Conservation (phyloP, 768 basidiomycete genomes). For the Lactarius hengduanensis region DNA sequence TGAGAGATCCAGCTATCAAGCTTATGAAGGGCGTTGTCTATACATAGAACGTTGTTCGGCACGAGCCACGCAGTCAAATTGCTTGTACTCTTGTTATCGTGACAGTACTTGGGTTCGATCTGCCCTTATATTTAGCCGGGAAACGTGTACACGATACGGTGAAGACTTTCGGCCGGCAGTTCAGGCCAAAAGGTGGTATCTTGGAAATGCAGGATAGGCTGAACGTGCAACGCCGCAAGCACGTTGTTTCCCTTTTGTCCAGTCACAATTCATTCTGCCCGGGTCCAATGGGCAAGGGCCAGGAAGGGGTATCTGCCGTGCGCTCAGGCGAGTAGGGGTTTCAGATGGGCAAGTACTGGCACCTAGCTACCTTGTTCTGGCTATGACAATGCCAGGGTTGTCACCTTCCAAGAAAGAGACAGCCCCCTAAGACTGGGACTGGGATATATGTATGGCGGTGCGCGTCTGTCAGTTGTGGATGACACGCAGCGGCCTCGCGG, state of each 20-base stretch:
- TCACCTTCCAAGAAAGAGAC: neutral
- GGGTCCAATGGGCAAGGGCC: neutral
- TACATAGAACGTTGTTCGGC: neutral
- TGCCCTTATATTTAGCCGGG: neutral
- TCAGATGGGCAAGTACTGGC: conserved; percentile 3
- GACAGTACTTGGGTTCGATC: neutral
- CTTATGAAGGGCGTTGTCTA: neutral
- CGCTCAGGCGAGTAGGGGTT: conserved; percentile 1
- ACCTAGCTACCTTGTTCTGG: conserved; percentile 7
- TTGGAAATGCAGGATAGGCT: neutral
- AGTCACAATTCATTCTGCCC: conserved; percentile 7
- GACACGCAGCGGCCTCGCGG: conserved; percentile 24
- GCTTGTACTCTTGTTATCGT: neutral
- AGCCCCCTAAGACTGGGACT: neutral
- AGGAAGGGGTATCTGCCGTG: neutral
- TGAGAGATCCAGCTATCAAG: neutral
- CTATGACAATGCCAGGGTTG: neutral
- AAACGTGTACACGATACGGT: neutral
- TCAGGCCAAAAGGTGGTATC: neutral
- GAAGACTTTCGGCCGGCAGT: neutral
- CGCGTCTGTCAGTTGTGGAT: conserved; percentile 4
- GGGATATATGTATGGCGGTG: conserved; percentile 1
- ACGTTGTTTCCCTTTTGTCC: conserved; percentile 17
- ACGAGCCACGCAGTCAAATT: neutral
- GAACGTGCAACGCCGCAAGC: conserved; percentile 17